Evolutionary conservation across 148 eudicot genomes (phyloP).

Genomic region (Cornus florida): DNA sequence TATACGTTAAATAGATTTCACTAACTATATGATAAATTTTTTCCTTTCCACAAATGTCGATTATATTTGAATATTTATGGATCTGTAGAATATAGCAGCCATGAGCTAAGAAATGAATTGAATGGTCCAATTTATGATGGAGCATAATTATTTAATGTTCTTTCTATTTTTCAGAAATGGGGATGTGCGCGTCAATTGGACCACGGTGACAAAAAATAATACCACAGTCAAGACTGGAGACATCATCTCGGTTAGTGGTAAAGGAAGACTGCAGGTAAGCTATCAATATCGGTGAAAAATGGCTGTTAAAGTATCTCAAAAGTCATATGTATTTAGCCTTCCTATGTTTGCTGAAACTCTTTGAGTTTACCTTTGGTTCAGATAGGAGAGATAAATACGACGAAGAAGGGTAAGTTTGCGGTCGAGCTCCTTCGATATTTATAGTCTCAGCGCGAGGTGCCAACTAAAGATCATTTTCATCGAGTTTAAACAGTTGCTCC

Average conservation of each 20-base stretch:
- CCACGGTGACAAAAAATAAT: conserved; percentile 63
- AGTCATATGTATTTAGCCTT: no score
- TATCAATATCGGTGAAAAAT: neutral
- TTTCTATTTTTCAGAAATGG: conserved; percentile 47
- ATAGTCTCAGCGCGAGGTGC: conserved; percentile 8
- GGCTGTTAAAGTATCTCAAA: neutral
- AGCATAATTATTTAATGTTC: neutral
- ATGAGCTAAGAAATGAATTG: no score
- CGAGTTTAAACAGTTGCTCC: no score
- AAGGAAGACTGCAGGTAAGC: conserved; percentile 84
- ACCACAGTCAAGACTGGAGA: conserved; percentile 71
- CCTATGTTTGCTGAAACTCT: neutral
- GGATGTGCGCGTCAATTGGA: conserved; percentile 89
- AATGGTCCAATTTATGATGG: no score
- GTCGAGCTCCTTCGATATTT: conserved; percentile 75
- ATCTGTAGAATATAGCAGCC: no score
- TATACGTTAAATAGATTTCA: no score
- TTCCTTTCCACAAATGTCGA: neutral
- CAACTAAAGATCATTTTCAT: neutral
- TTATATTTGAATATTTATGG: neutral
- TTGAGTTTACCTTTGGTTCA: conserved; percentile 26
- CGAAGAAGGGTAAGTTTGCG: conserved; percentile 85
- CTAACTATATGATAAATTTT: no score
- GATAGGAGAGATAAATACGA: conserved; percentile 78
- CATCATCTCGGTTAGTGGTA: conserved; percentile 74